Evolutionary conservation across 2,329 filamentous ascomycete genomes (phyloP), one percentile per base, ranked within the genome.

Genomic region (Cladosporium sp.): DNA sequence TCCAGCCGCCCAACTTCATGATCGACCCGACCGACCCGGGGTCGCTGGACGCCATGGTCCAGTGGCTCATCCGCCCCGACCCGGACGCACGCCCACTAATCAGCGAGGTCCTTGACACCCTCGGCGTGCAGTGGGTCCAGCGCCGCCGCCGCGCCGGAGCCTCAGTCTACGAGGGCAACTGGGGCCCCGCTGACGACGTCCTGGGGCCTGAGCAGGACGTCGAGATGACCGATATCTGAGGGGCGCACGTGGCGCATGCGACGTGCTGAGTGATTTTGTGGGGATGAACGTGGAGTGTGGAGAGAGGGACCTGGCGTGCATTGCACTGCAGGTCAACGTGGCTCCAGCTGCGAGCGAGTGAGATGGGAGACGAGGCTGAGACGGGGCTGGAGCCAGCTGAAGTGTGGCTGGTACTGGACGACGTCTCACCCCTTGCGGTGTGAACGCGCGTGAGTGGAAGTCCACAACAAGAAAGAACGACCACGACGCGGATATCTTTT

Each of bases 111-210:
- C 79, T 95, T 43, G 73, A 80, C 43, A 80, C 84, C 1, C 82
- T 84, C 45, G 89, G 89, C 19, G 79, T 95, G 49, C 80, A 79
- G 56, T 98, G 93, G 87, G 86, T 95, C 32, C 80, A 84, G 51
- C 74, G 77, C 46, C 84, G 90, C 57, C 84, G 90, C 52, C 84
- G 86, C 52, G 88, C 90, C 9, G 88, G 90, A 42, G 93, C 93
- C n/a, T 96, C 90, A 0, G 84, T 98, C 49, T 98, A 87, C 62
- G 93, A 98, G 72, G 93, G 93, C 57, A 93, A 89, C 67, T 98
- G 91, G 87, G 93, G 93, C 3, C 92, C 92, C 32, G 79, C 79
- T 19, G 84, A 84, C 58, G 79, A 84, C 57, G 74, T 83, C 16
- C 72, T 83, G 51, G 73, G 72, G 19, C 75, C 77, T 60, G 76